A percentile compares a stretch with the other conserved stretches of the same genome.
Evolutionary conservation across 2,329 filamentous ascomycete genomes (phyloP).

Genomic region (Zymoseptoria pseudotritici): DNA sequence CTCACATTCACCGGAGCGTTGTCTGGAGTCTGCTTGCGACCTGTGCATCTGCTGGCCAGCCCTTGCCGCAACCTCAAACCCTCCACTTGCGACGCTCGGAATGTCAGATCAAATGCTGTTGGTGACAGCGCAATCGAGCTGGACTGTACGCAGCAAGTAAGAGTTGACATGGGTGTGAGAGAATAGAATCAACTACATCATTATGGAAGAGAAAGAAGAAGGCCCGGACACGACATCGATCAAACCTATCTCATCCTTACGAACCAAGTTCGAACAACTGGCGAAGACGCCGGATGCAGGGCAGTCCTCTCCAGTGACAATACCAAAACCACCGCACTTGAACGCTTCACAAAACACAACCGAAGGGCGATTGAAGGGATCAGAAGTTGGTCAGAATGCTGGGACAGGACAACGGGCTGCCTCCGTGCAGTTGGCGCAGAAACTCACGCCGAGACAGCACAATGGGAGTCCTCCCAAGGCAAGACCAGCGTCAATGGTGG

Average conservation of each 20-base stretch:
- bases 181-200: not conserved
- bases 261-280: constrained; percentile 76
- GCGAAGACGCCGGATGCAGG: constrained; percentile 20
- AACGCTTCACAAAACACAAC: not conserved
- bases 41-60: not conserved
- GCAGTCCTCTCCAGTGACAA: constrained; percentile 12
- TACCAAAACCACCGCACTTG: not conserved
- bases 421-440: not conserved
- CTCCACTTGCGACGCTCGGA: not conserved
- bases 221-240: constrained; percentile 71
- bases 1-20: not conserved
- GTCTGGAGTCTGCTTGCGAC: not conserved
- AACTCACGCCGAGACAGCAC: constrained; percentile 13
- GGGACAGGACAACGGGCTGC: not conserved
- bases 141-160: not conserved
- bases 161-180: not conserved
- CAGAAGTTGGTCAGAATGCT: not conserved
- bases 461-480: constrained; percentile 32
- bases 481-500: constrained; percentile 44
- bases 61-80: not conserved
- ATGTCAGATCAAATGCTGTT: not conserved
- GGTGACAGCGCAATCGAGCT: not conserved
- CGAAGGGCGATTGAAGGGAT: not conserved
- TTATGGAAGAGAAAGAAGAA: constrained; percentile 36
- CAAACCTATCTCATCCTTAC: constrained; percentile 73